phyloP scores from a whole-genome alignment of 805 yeast species.

The Yarrowia sp. region DNA sequence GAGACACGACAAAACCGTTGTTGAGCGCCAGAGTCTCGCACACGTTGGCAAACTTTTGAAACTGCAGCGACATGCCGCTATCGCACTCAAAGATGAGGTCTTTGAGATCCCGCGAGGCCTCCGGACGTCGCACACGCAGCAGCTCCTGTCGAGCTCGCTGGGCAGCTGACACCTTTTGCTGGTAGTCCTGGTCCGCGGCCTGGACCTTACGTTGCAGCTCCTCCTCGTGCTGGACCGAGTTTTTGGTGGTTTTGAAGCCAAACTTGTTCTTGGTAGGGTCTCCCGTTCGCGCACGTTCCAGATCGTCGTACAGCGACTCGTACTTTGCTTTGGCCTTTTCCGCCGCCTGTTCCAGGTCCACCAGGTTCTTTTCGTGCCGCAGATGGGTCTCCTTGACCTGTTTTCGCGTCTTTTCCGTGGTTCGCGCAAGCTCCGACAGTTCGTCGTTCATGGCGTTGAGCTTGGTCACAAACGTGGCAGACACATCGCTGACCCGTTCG shows the following conservation, averaged over 20 bases:
- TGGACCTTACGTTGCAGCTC: constrained; percentile 78
- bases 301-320: constrained; percentile 75
- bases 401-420: constrained; percentile 72
- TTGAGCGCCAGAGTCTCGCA: constrained; percentile 79
- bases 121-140: constrained; percentile 71
- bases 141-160: constrained; percentile 72
- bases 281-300: constrained; percentile 72
- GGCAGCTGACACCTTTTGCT: constrained; percentile 67
- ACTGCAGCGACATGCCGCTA: constrained; percentile 81
- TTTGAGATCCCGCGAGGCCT: constrained; percentile 63
- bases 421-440: constrained; percentile 61
- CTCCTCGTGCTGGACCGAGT: constrained; percentile 84
- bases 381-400: constrained; percentile 74
- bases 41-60: constrained; percentile 85
- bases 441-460: constrained; percentile 85
- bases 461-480: constrained; percentile 71
- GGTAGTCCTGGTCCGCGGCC: constrained; percentile 81
- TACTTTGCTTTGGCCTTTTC: constrained; percentile 84
- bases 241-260: constrained; percentile 70
- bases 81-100: constrained; percentile 82
- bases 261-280: constrained; percentile 85
- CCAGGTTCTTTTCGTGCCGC: constrained; percentile 76
- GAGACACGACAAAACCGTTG: constrained; percentile 77
- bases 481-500: constrained; percentile 69
- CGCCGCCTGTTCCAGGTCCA: constrained; percentile 76